Conservation (phyloP, 352 stramenopile genomes). For the Phytopythium delawarense region DNA sequence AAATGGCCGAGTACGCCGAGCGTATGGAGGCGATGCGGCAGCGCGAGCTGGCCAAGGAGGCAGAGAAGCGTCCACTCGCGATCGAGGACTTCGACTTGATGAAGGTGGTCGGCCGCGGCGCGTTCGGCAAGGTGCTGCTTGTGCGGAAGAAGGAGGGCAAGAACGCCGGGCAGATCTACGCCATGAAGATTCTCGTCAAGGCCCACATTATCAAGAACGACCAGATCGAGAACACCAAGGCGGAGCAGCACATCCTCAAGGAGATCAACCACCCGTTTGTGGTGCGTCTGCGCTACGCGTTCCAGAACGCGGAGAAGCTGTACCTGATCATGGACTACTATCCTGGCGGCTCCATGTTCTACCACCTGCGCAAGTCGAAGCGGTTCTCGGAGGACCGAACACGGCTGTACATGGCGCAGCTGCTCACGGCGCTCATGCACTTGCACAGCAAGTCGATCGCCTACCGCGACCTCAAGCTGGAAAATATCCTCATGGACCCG, state of each 20-base stretch:
- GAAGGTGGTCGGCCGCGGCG: slow-evolving; percentile 93
- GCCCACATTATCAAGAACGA: slow-evolving; percentile 91
- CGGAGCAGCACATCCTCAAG: slow-evolving; percentile 88
- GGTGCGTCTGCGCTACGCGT: slow-evolving; percentile 80
- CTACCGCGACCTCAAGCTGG: slow-evolving; percentile 87
- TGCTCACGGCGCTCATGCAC: slow-evolving; percentile 86
- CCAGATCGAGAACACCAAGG: slow-evolving; percentile 92
- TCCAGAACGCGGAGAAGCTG: slow-evolving; percentile 89
- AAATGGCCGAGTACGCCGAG: slow-evolving; percentile 56
- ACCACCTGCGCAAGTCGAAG: slow-evolving; percentile 86
- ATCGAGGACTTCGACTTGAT: slow-evolving; percentile 95
- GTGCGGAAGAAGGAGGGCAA: slow-evolving; percentile 92
- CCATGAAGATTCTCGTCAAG: slow-evolving; percentile 95
- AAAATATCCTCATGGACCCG: slow-evolving; percentile 89
- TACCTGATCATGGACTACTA: slow-evolving; percentile 98
- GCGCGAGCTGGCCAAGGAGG: slow-evolving; percentile 68
- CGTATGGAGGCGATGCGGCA: slow-evolving; percentile 78
- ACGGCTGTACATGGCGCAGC: slow-evolving; percentile 83
- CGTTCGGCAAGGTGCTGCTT: slow-evolving; percentile 95
- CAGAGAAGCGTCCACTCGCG: slow-evolving; percentile 58
- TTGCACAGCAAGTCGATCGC: slow-evolving; percentile 88
- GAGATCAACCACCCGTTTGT: slow-evolving; percentile 89
- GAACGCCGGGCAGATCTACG: slow-evolving; percentile 84
- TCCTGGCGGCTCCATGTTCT: slow-evolving; percentile 87
- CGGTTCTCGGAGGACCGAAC: slow-evolving; percentile 83